These are phyloP conservation scores for Teratosphaeria destructans DNA, from an alignment of 2,329 filamentous ascomycete species.

Conservation along the genomic window DNA sequence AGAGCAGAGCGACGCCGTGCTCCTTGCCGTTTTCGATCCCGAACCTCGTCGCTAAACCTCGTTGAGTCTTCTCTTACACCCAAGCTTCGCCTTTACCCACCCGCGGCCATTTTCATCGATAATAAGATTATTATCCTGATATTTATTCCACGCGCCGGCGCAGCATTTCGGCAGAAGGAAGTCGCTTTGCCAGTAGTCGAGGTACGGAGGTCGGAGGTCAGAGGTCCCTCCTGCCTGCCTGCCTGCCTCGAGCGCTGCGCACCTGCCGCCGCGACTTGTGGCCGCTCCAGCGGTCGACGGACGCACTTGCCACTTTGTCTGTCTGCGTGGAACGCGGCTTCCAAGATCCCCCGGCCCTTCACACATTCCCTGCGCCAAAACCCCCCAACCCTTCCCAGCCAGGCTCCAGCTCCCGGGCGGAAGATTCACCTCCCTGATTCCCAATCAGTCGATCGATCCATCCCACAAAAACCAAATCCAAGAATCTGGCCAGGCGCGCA, in stretches of 20 bases:
- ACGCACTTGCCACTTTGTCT: too few species aligned
- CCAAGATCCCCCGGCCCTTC: neutral
- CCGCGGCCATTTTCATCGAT: neutral
- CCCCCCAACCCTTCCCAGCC: neutral
- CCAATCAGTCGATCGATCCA: neutral
- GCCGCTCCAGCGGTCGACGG: neutral
- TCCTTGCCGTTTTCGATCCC: neutral
- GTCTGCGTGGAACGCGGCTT: neutral
- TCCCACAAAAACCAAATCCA: neutral
- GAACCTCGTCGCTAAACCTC: neutral
- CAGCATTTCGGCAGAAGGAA: neutral
- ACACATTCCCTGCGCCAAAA: neutral
- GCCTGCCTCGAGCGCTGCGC: too few species aligned
- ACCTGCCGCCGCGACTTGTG: neutral
- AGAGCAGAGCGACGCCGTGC: neutral
- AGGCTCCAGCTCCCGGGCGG: neutral
- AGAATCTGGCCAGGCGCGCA: neutral
- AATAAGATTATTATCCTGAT: too few species aligned
- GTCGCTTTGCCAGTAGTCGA: too few species aligned
- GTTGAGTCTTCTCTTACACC: neutral
- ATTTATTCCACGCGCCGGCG: neutral
- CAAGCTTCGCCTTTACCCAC: neutral
- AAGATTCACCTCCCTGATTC: neutral
- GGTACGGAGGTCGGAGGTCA: too few species aligned
- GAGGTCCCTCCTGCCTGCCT: too few species aligned